Evolutionary conservation across 1,284 basidiomycete genomes (phyloP).

Genomic region (Marasmius oreades): DNA sequence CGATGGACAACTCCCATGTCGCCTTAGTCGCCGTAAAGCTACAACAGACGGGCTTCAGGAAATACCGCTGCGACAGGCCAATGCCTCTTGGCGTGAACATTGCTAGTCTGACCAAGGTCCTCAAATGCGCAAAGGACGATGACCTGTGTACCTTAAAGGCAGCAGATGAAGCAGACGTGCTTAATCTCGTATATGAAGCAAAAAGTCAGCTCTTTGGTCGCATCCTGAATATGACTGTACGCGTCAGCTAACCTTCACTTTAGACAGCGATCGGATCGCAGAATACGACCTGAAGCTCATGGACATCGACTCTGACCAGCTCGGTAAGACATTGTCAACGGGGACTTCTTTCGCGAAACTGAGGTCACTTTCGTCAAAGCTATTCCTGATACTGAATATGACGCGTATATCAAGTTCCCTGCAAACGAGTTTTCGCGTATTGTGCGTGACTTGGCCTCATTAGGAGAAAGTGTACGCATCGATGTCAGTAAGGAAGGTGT

Average conservation of each 20-base stretch:
- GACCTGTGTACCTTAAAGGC: constrained; percentile 93
- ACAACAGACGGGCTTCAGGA: constrained; percentile 75
- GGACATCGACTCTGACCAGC: constrained; percentile 97
- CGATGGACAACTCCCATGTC: constrained; percentile 99
- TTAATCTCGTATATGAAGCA: constrained; percentile 91
- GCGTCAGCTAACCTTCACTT: constrained; percentile 13
- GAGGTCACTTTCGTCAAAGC: background rate
- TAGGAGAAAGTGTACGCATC: constrained; percentile 95
- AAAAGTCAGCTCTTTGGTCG: constrained; percentile 58
- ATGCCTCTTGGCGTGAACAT: constrained; percentile 94
- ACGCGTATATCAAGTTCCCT: constrained; percentile 89
- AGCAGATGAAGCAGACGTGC: constrained; percentile 85
- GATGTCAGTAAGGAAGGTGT: constrained; percentile 97
- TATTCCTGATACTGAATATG: constrained; percentile 97
- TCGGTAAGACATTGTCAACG: constrained; percentile 53
- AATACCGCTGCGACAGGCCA: constrained; percentile 93
- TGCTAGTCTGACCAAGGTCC: constrained; percentile 88
- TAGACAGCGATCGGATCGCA: constrained; percentile 91
- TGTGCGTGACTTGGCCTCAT: constrained; percentile 87
- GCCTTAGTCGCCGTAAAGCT: constrained; percentile 90
- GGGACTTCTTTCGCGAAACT: too few species aligned
- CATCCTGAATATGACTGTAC: constrained; percentile 6
- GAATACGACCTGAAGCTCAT: constrained; percentile 99
- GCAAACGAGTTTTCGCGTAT: constrained; percentile 89
- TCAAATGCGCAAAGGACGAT: constrained; percentile 97